These are phyloP conservation scores for Exserohilum rostratum DNA, from an alignment of 2,329 filamentous ascomycete genomes.

Conservation along the genomic window DNA sequence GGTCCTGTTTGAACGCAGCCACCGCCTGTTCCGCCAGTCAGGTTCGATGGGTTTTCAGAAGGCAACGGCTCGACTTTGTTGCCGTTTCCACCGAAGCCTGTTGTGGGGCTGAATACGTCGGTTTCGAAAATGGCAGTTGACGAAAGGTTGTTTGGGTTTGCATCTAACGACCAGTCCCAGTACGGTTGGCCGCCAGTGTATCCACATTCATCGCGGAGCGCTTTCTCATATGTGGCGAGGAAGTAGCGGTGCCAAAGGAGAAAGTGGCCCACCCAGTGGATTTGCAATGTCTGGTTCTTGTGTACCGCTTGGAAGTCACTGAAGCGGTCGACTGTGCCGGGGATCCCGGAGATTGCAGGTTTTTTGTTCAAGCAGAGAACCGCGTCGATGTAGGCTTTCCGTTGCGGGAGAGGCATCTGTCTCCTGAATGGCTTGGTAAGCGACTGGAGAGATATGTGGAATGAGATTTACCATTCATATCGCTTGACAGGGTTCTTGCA, in stretches of 20 bases:
- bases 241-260: background rate
- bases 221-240: background rate
- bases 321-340: conserved; percentile 25
- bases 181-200: background rate
- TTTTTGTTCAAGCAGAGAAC: conserved; percentile 29
- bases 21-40: background rate
- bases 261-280: conserved; percentile 14
- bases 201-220: background rate
- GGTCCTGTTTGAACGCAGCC: background rate
- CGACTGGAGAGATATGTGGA: too few relatives aligned
- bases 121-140: too few relatives aligned
- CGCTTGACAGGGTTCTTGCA: too few relatives aligned
- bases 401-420: too few relatives aligned
- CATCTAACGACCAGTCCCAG: background rate
- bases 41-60: too few relatives aligned
- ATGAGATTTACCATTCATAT: too few relatives aligned
- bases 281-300: conserved; percentile 26
- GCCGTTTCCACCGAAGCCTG: background rate
- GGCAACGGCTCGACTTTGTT: background rate
- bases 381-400: conserved; percentile 27
- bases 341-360: conserved; percentile 21
- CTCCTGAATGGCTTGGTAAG: too few relatives aligned
- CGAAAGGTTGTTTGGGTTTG: background rate
- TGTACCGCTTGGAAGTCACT: conserved; percentile 34
- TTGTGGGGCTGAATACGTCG: too few relatives aligned